These are phyloP conservation scores for Azolla pinnata DNA, from an alignment of 75 land plant genomes.

Conservation along the genomic window DNA sequence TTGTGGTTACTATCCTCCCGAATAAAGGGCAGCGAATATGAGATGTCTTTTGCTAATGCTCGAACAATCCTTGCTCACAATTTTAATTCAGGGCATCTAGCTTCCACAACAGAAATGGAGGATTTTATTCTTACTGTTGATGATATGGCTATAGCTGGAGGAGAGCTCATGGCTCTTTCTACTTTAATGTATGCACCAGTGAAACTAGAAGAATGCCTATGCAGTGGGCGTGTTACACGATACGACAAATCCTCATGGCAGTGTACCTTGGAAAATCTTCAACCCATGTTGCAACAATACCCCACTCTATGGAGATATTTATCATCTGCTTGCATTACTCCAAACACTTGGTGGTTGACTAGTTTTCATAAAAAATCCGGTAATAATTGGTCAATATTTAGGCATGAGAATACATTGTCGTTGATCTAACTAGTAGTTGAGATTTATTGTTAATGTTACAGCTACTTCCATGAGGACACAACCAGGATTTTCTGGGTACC, in stretches of 20 bases:
- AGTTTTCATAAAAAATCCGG: constrained; percentile 33
- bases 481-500: constrained; percentile 51
- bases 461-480: constrained; percentile 27
- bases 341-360: constrained; percentile 32
- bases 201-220: constrained; percentile 71
- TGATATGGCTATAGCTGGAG: constrained; percentile 72
- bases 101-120: constrained; percentile 34
- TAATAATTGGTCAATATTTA: constrained; percentile 9
- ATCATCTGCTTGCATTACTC: constrained; percentile 51
- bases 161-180: constrained; percentile 77
- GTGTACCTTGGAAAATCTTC: constrained; percentile 78
- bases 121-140: constrained; percentile 55
- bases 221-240: constrained; percentile 67
- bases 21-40: constrained; percentile 75
- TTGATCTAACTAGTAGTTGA: constrained; percentile 1
- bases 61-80: constrained; percentile 42
- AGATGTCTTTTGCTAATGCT: constrained; percentile 84
- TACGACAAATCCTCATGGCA: constrained; percentile 48
- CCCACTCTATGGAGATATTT: constrained; percentile 75
- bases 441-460: constrained; percentile 4
- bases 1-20: constrained; percentile 75
- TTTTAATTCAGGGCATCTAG: constrained; percentile 19
- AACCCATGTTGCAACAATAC: constrained; percentile 51
- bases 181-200: constrained; percentile 71
- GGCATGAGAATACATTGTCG: too few relatives aligned